phyloP scores from a whole-genome alignment of 2,329 filamentous ascomycete genomes.

The Corniculantispora saksenae region DNA sequence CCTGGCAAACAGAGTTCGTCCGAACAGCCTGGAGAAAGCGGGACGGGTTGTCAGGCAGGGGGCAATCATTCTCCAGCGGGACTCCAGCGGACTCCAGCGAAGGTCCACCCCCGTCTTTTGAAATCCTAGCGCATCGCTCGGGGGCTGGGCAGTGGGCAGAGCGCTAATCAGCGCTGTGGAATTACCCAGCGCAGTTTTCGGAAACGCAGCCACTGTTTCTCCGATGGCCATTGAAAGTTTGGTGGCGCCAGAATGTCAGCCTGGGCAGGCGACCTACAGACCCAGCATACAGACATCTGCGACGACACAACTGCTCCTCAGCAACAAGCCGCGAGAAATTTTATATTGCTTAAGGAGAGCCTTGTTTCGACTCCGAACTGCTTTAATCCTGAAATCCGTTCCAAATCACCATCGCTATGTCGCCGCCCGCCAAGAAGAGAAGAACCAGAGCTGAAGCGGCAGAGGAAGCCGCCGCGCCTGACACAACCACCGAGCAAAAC shows the following conservation, averaged over 20 bases:
- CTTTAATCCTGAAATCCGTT: background rate
- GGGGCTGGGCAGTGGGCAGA: background rate
- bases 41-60: slow-evolving; percentile 5
- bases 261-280: too few relatives aligned
- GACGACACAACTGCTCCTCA: background rate
- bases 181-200: slow-evolving; percentile 1
- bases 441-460: slow-evolving; percentile 34
- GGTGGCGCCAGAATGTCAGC: background rate
- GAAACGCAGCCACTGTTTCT: slow-evolving; percentile 18
- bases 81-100: slow-evolving; percentile 9
- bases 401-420: slow-evolving; percentile 22
- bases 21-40: slow-evolving; percentile 17
- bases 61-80: slow-evolving; percentile 3
- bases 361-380: background rate
- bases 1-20: slow-evolving; percentile 11
- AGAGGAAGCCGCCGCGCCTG: slow-evolving; percentile 23
- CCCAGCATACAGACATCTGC: background rate
- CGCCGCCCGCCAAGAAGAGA: slow-evolving; percentile 49
- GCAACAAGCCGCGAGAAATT: background rate
- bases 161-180: slow-evolving; percentile 10
- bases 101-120: slow-evolving; percentile 14
- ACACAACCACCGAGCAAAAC: slow-evolving; percentile 23
- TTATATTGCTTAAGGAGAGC: background rate
- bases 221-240: slow-evolving; percentile 5
- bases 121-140: slow-evolving; percentile 12